Base-by-base conservation (phyloP, 768 basidiomycete species). In the Phylloporus arenicola region DNA sequence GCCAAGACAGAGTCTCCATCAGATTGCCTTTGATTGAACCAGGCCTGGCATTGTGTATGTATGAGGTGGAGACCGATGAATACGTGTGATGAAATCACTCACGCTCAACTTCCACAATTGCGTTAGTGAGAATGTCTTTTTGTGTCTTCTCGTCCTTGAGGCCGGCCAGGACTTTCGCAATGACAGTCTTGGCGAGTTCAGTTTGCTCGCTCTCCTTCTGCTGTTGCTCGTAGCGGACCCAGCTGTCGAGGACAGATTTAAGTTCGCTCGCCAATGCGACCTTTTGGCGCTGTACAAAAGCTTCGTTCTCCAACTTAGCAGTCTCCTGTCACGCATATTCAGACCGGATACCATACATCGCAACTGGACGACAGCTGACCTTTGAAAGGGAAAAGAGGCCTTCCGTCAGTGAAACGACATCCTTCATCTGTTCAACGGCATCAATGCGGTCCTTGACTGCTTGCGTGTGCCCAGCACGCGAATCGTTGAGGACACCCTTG, bases 191-290 rank as follows among this genome's bases (percentile, higher is more conserved):
- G 56, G 92, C 86, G 50, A 99, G 83, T 45, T 91, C 88, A 29
- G 83, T 79, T 80, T 99, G 96, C 75, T 99, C 92, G 64, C 81
- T 87, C 77, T 99, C 94, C 78, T 96, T 92, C 65, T 83, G 78
- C 68, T 94, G 91, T 67, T 96, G 94, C 77, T 98, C 95, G 72
- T 84, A 93, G 67, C 96, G 88, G 50, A 93, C 95, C 94, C 94
- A 96, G 68, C 88, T 90, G 77, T 98, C 96, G 50, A 99, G 82
- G 35, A 98, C 94, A 27, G 85, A 62, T 75, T 97, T 98, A 64
- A 97, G 75, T 74, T 99, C 96, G 39, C 87, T 56, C 27, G 93
- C 83, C 64, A 98, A 74, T 38, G 81, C 83, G 52, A 86, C 83
- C 70, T 91, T 87, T 76, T 99, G 96, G 61, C 83, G 80, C 66